A percentile compares a stretch with the other conserved stretches of the same genome.
Conservation (phyloP, 2,329 filamentous ascomycete species). For the Paracoccidioides lutzii region DNA sequence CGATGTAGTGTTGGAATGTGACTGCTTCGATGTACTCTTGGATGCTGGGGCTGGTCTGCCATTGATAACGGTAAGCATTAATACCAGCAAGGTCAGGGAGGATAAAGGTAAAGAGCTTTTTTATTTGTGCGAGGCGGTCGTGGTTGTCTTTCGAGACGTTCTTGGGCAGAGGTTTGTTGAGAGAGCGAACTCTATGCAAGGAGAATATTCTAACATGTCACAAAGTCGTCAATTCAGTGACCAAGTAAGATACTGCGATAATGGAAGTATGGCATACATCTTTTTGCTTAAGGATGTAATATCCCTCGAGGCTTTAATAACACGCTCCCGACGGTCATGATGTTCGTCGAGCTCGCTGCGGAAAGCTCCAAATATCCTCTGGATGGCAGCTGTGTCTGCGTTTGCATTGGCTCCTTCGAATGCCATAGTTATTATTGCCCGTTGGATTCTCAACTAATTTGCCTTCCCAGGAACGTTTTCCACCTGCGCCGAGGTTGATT, state of each 20-base stretch:
- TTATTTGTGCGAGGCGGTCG: slow-evolving; percentile 57
- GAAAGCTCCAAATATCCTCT: slow-evolving; percentile 72
- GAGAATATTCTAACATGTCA: slow-evolving; percentile 55
- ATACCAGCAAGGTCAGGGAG: slow-evolving; percentile 61
- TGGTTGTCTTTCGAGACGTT: slow-evolving; percentile 59
- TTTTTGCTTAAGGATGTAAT: slow-evolving; percentile 94
- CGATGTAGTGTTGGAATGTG: slow-evolving; percentile 78
- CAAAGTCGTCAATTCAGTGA: slow-evolving; percentile 10
- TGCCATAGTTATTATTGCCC: not conserved
- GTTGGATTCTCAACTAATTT: slow-evolving; percentile 14
- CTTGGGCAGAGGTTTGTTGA: slow-evolving; percentile 43
- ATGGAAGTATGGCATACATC: slow-evolving; percentile 48
- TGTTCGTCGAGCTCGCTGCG: slow-evolving; percentile 84
- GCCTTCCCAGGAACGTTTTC: slow-evolving; percentile 30
- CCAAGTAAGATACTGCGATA: not conserved
- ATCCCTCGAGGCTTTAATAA: slow-evolving; percentile 83
- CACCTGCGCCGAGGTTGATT: too few species aligned
- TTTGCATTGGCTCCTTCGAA: not conserved
- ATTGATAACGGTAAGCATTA: slow-evolving; percentile 70
- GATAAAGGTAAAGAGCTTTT: slow-evolving; percentile 53
- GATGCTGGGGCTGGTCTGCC: slow-evolving; percentile 63
- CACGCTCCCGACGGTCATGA: slow-evolving; percentile 77
- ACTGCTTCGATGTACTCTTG: slow-evolving; percentile 93
- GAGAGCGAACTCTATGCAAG: slow-evolving; percentile 45
- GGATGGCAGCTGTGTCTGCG: slow-evolving; percentile 30